Conservation (phyloP, 2,329 filamentous ascomycete species). For the Verticillium nubilum region DNA sequence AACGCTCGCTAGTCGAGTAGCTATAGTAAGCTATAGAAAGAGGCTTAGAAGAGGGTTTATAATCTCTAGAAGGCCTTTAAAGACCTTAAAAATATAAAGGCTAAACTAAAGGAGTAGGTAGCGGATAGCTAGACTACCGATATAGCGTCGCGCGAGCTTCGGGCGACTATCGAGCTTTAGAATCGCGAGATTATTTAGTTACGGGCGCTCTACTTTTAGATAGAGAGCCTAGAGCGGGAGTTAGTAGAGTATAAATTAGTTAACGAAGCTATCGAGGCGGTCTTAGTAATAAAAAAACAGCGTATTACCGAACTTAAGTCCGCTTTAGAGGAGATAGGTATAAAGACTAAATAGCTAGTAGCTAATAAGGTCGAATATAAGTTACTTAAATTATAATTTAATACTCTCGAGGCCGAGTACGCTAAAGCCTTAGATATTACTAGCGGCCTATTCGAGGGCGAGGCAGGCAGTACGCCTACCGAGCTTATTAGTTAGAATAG, state of each 20-base stretch:
- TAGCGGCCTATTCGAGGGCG: neutral
- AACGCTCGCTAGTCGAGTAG: neutral
- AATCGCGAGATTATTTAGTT: neutral
- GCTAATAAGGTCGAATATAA: neutral
- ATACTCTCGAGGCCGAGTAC: neutral
- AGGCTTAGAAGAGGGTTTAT: neutral
- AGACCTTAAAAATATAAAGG: neutral
- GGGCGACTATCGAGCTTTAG: neutral
- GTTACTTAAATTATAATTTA: neutral
- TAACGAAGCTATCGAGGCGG: neutral
- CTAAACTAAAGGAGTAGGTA: neutral
- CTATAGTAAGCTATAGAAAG: neutral
- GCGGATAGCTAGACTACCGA: neutral
- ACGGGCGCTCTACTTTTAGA: neutral
- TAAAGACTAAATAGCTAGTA: neutral
- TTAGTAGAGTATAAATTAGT: neutral
- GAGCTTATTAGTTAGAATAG: neutral
- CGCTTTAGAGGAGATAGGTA: neutral
- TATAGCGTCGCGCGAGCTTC: neutral
- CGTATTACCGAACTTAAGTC: neutral
- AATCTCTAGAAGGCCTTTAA: neutral
- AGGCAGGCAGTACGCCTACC: neutral
- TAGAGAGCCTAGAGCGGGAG: neutral
- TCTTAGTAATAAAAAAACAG: neutral
- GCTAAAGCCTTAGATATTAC: neutral